phyloP scores from a whole-genome alignment of 2,329 filamentous ascomycete species.

The Knufia fluminis region DNA sequence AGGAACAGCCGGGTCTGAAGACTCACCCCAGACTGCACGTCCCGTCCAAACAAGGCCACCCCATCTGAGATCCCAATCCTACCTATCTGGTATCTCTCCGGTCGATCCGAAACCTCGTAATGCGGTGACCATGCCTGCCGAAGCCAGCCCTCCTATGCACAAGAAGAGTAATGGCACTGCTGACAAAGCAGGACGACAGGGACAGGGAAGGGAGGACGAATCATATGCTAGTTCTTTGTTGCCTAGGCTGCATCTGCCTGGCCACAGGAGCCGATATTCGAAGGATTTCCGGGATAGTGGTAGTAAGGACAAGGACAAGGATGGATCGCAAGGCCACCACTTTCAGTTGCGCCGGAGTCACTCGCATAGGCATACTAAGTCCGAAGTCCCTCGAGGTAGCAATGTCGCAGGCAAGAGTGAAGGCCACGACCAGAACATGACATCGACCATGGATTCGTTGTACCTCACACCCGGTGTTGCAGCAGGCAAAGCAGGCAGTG shows the following conservation, averaged over 20 bases:
- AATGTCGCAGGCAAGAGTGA: background rate
- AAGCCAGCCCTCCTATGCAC: background rate
- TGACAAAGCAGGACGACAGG: slow-evolving; percentile 2
- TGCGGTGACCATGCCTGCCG: slow-evolving; percentile 4
- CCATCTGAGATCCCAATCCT: slow-evolving; percentile 2
- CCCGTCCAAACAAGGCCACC: background rate
- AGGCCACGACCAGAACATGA: background rate
- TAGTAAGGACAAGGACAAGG: background rate
- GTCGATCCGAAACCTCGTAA: slow-evolving; percentile 2
- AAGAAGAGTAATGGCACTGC: background rate
- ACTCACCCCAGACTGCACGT: background rate
- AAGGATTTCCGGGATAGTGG: background rate
- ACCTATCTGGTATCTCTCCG: background rate
- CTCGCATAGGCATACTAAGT: slow-evolving; percentile 1
- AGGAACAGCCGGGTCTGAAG: background rate
- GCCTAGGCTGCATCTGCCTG: slow-evolving; percentile 1
- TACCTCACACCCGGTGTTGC: background rate
- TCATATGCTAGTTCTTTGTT: background rate
- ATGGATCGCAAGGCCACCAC: background rate
- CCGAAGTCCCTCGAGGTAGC: background rate
- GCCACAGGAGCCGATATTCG: background rate
- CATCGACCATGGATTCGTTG: background rate
- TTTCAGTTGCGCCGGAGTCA: background rate
- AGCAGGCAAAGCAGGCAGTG: background rate
- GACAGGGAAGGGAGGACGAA: background rate